These are phyloP conservation scores for Aspergillus jensenii DNA, from an alignment of 2,329 filamentous ascomycete species.

Conservation along the genomic window DNA sequence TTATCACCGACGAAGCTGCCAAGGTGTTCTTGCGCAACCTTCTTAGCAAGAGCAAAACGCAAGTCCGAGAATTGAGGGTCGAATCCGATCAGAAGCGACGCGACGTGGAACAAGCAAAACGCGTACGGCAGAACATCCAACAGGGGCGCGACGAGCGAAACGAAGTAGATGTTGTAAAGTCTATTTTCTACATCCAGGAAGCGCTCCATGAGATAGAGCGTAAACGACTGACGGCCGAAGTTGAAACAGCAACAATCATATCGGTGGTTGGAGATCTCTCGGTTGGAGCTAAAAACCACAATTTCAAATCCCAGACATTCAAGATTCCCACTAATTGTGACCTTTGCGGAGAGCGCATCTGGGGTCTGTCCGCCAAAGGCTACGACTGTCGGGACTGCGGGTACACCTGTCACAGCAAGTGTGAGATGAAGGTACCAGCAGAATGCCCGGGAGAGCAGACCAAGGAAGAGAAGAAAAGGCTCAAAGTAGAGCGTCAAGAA, in stretches of 20 bases:
- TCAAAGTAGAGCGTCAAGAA: constrained; percentile 83
- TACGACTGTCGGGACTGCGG: constrained; percentile 96
- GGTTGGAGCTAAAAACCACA: constrained; percentile 88
- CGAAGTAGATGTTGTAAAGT: constrained; percentile 78
- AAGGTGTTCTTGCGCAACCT: constrained; percentile 92
- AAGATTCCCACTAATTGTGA: constrained; percentile 99
- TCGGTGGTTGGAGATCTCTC: constrained; percentile 87
- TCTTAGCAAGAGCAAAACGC: constrained; percentile 82
- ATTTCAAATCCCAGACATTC: constrained; percentile 98
- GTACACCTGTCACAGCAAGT: constrained; percentile 98
- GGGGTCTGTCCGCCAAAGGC: constrained; percentile 94
- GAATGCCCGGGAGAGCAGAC: constrained; percentile 91
- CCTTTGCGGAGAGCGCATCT: constrained; percentile 92
- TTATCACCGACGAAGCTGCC: constrained; percentile 82
- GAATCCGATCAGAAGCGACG: constrained; percentile 83
- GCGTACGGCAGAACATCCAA: constrained; percentile 70
- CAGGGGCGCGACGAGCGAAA: constrained; percentile 86
- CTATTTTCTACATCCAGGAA: constrained; percentile 83
- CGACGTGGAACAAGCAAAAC: constrained; percentile 78
- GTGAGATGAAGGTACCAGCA: constrained; percentile 96
- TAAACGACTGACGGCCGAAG: constrained; percentile 81
- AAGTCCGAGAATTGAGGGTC: constrained; percentile 74
- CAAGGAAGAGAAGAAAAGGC: constrained; percentile 93
- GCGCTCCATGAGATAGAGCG: constrained; percentile 80
- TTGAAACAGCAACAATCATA: constrained; percentile 93